A percentile compares a stretch with the other conserved stretches of the same genome.
phyloP scores from a whole-genome alignment of 345 rosid genomes.

The Pelargonium nanum region DNA sequence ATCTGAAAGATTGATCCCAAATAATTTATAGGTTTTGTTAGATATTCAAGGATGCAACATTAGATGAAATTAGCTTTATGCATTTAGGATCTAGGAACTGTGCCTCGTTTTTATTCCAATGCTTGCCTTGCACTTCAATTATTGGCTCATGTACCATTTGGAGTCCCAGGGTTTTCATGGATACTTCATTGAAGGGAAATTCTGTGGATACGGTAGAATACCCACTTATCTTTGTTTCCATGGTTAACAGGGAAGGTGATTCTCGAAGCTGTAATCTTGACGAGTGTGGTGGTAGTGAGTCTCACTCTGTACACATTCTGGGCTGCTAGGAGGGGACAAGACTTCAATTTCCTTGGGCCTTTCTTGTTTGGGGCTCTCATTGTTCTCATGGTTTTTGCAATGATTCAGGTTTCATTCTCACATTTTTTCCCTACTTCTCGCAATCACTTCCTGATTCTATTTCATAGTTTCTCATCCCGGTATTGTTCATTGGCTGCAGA shows the following conservation, averaged over 20 bases:
- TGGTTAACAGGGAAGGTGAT: constrained; percentile 61
- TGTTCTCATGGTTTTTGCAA: constrained; percentile 50
- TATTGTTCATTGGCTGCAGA: constrained; percentile 31
- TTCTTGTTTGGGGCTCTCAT: constrained; percentile 73
- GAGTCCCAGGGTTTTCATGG: too few relatives aligned
- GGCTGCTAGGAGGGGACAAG: constrained; percentile 86
- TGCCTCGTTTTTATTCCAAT: too few relatives aligned
- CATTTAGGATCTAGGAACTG: too few relatives aligned
- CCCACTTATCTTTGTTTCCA: constrained; percentile 1
- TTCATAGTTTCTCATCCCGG: not conserved
- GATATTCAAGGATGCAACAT: too few relatives aligned
- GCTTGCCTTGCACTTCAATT: too few relatives aligned
- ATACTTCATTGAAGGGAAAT: too few relatives aligned
- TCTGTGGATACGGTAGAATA: too few relatives aligned
- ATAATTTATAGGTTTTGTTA: too few relatives aligned
- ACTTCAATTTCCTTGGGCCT: constrained; percentile 84
- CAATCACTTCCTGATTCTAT: not conserved
- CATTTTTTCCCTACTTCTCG: not conserved
- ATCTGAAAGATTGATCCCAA: too few relatives aligned
- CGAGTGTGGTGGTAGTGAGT: constrained; percentile 57
- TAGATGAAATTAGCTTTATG: too few relatives aligned
- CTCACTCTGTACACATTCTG: constrained; percentile 88
- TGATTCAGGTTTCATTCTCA: constrained; percentile 51
- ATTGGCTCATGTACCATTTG: too few relatives aligned
- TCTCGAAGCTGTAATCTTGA: constrained; percentile 67